Percentiles rank a stretch among this genome's conserved stretches.
These are phyloP conservation scores for Tagetes patula DNA, from an alignment of 129 eudicot genomes.

Conservation along the genomic window DNA sequence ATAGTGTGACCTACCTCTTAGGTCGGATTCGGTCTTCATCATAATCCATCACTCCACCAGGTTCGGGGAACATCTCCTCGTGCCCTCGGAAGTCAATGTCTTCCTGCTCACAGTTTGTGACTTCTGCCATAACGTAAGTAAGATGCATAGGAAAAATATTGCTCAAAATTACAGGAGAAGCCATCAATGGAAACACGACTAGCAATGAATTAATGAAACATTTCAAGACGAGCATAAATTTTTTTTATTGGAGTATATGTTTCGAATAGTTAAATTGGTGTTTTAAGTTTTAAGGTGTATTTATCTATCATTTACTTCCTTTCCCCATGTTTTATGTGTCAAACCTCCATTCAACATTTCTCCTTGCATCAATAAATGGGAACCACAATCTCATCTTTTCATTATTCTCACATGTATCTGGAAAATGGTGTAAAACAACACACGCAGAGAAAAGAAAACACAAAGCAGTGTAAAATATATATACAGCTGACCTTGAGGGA, in stretches of 20 bases:
- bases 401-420: not conserved
- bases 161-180: slow-evolving; percentile 13
- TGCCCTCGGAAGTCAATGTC: slow-evolving; percentile 77
- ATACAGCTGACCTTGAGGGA: slow-evolving; percentile 69
- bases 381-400: not conserved
- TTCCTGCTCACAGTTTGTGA: slow-evolving; percentile 85
- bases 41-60: slow-evolving; percentile 83
- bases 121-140: slow-evolving; percentile 87
- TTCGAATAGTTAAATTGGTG: not conserved
- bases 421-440: slow-evolving; percentile 8
- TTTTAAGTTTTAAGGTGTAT: not conserved
- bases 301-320: not conserved
- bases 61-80: slow-evolving; percentile 75
- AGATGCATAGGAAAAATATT: slow-evolving; percentile 32
- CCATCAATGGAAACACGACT: not conserved
- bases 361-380: not conserved
- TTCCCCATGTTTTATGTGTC: not conserved
- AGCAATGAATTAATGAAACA: slow-evolving; percentile 1
- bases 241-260: not conserved
- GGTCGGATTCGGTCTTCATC: slow-evolving; percentile 43
- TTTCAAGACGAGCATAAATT: not conserved
- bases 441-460: not conserved
- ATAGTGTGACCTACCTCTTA: slow-evolving; percentile 32
- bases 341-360: not conserved
- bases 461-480: slow-evolving; percentile 1